A percentile compares a stretch with the other conserved stretches of the same genome.
Conservation (phyloP, 768 basidiomycete species). For the Leccinum obscurum region DNA sequence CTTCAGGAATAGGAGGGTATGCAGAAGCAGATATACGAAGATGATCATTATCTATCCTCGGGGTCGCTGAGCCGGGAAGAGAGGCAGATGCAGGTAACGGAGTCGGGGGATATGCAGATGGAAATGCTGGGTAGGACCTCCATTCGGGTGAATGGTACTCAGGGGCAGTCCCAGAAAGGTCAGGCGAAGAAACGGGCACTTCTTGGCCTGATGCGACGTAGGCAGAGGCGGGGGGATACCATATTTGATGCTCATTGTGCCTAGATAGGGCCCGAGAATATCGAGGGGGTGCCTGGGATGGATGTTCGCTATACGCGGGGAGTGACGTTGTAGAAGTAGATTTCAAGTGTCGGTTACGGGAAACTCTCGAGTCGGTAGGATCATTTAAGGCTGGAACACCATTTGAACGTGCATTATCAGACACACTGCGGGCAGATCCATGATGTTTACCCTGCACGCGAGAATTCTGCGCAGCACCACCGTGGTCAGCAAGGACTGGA, state of each 20-base stretch:
- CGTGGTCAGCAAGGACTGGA: constrained; percentile 11
- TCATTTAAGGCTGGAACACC: constrained; percentile 2
- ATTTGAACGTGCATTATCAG: constrained; percentile 16
- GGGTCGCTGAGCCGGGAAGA: constrained; percentile 26
- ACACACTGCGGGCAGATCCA: constrained; percentile 19
- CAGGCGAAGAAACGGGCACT: constrained; percentile 5
- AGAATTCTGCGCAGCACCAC: constrained; percentile 9
- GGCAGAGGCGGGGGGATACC: constrained; percentile 58
- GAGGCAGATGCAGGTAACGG: constrained; percentile 46
- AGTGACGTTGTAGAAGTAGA: constrained; percentile 23
- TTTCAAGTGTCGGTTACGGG: constrained; percentile 13
- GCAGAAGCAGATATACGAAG: constrained; percentile 10
- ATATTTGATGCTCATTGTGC: constrained; percentile 45
- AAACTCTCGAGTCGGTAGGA: constrained; percentile 1
- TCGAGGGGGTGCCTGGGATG: constrained; percentile 20
- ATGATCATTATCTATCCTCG: constrained; percentile 3
- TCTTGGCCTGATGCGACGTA: constrained; percentile 29
- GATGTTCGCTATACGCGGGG: constrained; percentile 27
- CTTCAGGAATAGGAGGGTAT: constrained; percentile 40
- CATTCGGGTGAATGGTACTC: constrained; percentile 57
- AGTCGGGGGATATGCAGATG: constrained; percentile 75
- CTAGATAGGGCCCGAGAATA: constrained; percentile 26
- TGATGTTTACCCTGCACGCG: constrained; percentile 10
- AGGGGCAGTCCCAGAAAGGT: constrained; percentile 29
- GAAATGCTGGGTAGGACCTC: constrained; percentile 72